Evolutionary conservation across 164 flowering plant species (phyloP), one percentile per base, ranked within the genome.

Genomic region (Buxus sempervirens): DNA sequence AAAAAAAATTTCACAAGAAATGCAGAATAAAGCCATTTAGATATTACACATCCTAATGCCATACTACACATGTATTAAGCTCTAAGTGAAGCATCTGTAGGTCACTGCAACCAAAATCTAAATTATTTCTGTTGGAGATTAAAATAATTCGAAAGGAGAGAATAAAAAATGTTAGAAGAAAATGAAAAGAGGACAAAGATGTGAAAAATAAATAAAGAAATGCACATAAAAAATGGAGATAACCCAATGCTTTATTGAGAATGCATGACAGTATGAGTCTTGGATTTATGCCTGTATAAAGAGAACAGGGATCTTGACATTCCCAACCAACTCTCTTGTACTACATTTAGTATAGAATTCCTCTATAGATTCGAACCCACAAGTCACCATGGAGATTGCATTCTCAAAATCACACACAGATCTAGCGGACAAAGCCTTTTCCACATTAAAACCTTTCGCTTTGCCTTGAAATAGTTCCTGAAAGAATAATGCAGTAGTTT

Each of bases 401-500:
- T 77, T 66, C 20, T 94, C 98, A 85, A 94, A 93, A 64, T 91
- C 97, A 57, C 90, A 91, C 68, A 88, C 67, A 38, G 95, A 84
- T 70, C 81, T 84, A 26, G 96, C 88, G 19, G 75, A 71, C 12
- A 94, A 71, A 72, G 90, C 98, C 68, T 78, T 84, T 67, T 82
- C 90, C 53, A 95, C 89, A 67, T 90, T 80, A 80, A 91, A 91
- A 16, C 87, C 83, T 79, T 90, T 95, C 65, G 77, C 66, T 74
- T 85, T 82, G 28, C 98, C 98, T 80, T 83, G 91, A 75, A 95
- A 95, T 61, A 95, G 83, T 78, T 86, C 97, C 98, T 95, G 81
- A 68, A 78, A 62, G 64, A 49, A 63, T 9, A 22, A 48, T 57
- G 53, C 58, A 59, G n/a, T 15, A 20, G 22, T 55, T 58, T 64